Evolutionary conservation across 1,284 basidiomycete genomes (phyloP), one percentile per base, ranked within the genome.

Genomic region (Mycena sp.): DNA sequence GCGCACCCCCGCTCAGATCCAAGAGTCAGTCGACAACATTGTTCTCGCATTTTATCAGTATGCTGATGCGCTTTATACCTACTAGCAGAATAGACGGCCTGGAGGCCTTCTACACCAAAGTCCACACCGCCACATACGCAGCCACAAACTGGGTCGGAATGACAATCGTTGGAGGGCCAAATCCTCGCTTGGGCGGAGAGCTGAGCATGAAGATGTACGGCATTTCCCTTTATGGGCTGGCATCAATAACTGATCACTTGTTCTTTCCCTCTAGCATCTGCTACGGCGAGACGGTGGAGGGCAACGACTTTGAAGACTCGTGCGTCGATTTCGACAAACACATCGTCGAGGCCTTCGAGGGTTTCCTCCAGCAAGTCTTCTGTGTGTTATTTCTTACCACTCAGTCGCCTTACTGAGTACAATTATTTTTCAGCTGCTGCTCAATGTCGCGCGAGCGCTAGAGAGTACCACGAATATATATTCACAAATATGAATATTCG

Each of bases 251-350:
- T 52, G 22, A 61, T 18, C 39, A n/a, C 22, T 44, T 50, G 10
- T 20, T 41, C 44, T 18, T 11, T 57, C 3, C 20, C 16, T 22
- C 46, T 37, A 67, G 57, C 48, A 16, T 54, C 44, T 67, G 65
- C 55, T 22, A 37, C 46, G 65, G 65, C 11, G 18, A 61, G 16
- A 67, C 46, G 4, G n/a, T 48, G 20, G 56, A 20, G 6, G 65
- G 65, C n/a, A 50, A 67, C 46, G 65, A 67, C 46, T 67, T 67
- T 25, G 57, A 67, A 57, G 56, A 38, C 2, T 30, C 37, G 11
- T 61, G 22, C 57, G 11, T 30, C 18, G 37, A 61, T 13, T 67
- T 67, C 65, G 50, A 67, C 46, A 44, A 60, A 48, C 14, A 41
- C 34, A 25, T 67, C 6, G 3, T 14, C 6, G 13, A 61, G 22